These are phyloP conservation scores for Diplodia corticola DNA, from an alignment of 2,329 filamentous ascomycete species.

Conservation along the genomic window DNA sequence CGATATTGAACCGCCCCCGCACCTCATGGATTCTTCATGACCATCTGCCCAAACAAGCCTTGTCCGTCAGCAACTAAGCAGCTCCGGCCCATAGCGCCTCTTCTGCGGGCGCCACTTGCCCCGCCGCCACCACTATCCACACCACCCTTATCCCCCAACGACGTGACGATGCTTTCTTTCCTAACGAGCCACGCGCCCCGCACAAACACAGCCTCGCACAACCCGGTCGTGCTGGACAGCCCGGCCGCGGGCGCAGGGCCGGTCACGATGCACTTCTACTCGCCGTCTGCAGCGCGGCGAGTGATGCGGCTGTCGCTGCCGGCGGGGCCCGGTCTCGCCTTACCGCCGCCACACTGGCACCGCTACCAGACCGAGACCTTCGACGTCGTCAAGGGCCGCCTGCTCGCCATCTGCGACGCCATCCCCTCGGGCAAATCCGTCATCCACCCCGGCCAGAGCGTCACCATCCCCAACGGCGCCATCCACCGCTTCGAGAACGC, in stretches of 20 bases:
- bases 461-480: slow-evolving; percentile 15
- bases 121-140: not conserved
- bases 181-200: slow-evolving; percentile 7
- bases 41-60: not conserved
- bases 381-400: slow-evolving; percentile 1
- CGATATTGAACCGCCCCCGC: not conserved
- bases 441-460: not conserved
- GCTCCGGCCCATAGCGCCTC: not conserved
- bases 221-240: slow-evolving; percentile 14
- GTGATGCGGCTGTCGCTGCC: slow-evolving; percentile 7
- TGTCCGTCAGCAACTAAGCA: not conserved
- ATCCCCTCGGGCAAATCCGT: not conserved
- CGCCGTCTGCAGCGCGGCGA: not conserved
- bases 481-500: slow-evolving; percentile 21
- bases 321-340: not conserved
- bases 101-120: not conserved
- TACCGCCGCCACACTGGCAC: slow-evolving; percentile 13
- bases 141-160: not conserved
- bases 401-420: slow-evolving; percentile 2
- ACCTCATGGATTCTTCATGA: not conserved
- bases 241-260: slow-evolving; percentile 6
- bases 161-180: slow-evolving; percentile 1
- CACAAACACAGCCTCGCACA: slow-evolving; percentile 8
- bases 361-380: slow-evolving; percentile 12
- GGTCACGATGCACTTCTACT: slow-evolving; percentile 14